Base-by-base conservation (phyloP, 345 rosid genomes). In the Lagerstroemia speciosa region DNA sequence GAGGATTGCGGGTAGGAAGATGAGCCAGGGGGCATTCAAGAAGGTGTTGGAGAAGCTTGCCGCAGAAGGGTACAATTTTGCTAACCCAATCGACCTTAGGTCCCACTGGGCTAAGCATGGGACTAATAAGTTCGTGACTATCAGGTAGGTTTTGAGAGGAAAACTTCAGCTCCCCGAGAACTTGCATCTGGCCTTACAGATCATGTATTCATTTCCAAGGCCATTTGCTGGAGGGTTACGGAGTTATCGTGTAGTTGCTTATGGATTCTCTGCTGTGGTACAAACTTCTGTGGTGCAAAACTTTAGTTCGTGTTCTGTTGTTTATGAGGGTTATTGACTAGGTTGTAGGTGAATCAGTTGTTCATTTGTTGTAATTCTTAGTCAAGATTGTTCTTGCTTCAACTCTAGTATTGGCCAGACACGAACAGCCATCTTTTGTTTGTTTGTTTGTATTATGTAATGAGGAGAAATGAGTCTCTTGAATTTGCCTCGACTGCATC, bases 81-180 rank as follows among this genome's bases (percentile, higher is more conserved):
- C 78, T 72, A 87, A 86, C 77, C 78, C 97, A 3, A 87, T 93
- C 76, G 98, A 93, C 81, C 77, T 93, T 80, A 90, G 89, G 88
- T 75, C 82, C 63, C 89, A 94, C 77, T 94, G 99, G 99, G 98
- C 99, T 5, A 89, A 87, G 81, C 99, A 94, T 80, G 99, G 99
- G 43, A 94, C 99, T 74, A 91, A 91, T 86, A 94, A 92, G 92
- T 91, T 91, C 38, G 96, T 94, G 78, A 94, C 99, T 3, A 94
- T 94, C 88, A 94, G 96, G 83, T 94, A 91, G 91, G 73, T 72
- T 76, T 64, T 70, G 50, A 63, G 64, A 36, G 69, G 63, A 37
- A 53, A 71, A 57, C 55, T 73, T 24, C 50, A 62, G 29, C 24
- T 64, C 75, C 67, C 65, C 58, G 74, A 66, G 52, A 67, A 66